These are phyloP conservation scores for Citrus australasica DNA, from an alignment of 345 rosid species.

Conservation along the genomic window DNA sequence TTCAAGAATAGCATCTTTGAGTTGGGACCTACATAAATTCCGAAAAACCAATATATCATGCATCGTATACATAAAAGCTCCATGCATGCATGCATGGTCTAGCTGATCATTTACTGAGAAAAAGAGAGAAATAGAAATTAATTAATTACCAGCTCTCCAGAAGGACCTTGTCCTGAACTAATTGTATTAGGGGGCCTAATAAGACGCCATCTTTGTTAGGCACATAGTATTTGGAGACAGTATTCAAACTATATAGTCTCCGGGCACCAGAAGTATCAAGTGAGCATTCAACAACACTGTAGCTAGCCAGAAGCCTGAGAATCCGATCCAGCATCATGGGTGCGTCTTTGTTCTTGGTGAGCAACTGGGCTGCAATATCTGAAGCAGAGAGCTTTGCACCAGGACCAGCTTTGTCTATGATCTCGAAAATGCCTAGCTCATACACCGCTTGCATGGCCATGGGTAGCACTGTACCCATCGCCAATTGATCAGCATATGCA, in stretches of 20 bases:
- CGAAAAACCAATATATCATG: too few relatives aligned
- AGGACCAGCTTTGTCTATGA: slow-evolving; percentile 22
- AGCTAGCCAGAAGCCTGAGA: slow-evolving; percentile 14
- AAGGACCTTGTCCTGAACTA: neutral
- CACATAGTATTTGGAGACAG: slow-evolving; percentile 11
- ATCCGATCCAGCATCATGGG: slow-evolving; percentile 21
- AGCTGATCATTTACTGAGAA: neutral
- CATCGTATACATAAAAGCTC: too few relatives aligned
- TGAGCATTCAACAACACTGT: slow-evolving; percentile 23
- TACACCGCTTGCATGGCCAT: slow-evolving; percentile 26
- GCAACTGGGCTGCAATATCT: slow-evolving; percentile 2
- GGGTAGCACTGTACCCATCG: slow-evolving; percentile 20
- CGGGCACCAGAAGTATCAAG: neutral
- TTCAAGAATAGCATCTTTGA: slow-evolving; percentile 36
- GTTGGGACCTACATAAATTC: slow-evolving; percentile 12
- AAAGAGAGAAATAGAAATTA: neutral
- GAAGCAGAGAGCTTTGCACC: neutral
- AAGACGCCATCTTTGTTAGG: neutral
- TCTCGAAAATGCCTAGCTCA: slow-evolving; percentile 28
- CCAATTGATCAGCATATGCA: slow-evolving; percentile 17
- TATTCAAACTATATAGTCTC: slow-evolving; percentile 14
- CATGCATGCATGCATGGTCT: too few relatives aligned
- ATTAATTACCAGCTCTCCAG: neutral
- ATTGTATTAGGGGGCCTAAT: neutral
- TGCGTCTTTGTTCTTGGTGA: slow-evolving; percentile 17